These are phyloP conservation scores for Yueomyces sp. DNA, from an alignment of 805 yeast species.

Conservation along the genomic window DNA sequence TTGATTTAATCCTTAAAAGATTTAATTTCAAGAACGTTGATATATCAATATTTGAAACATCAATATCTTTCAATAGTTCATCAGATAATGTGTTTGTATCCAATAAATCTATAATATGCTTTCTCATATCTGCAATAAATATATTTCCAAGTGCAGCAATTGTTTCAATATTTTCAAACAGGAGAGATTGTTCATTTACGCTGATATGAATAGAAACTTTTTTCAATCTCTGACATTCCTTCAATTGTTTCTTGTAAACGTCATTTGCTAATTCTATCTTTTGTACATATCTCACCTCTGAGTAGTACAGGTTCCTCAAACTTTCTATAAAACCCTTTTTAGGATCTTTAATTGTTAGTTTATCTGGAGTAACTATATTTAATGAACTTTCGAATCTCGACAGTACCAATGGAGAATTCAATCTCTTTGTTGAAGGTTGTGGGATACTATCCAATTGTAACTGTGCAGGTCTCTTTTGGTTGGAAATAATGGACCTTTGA, in stretches of 20 bases:
- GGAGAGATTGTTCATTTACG: constrained; percentile 23
- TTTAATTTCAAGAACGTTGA: constrained; percentile 21
- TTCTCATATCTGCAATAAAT: constrained; percentile 8
- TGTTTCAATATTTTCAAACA: constrained; percentile 33
- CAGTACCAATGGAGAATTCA: constrained; percentile 23
- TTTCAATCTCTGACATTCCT: constrained; percentile 17
- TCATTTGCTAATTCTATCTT: constrained; percentile 19
- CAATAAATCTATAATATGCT: neutral
- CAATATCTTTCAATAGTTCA: neutral
- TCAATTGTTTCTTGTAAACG: constrained; percentile 24
- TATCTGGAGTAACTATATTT: no score
- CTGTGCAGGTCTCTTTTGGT: constrained; percentile 16
- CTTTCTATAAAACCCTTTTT: constrained; percentile 8
- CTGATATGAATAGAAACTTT: constrained; percentile 17
- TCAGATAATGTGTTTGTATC: neutral
- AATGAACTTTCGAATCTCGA: no score
- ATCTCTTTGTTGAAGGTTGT: constrained; percentile 13
- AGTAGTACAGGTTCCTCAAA: constrained; percentile 20
- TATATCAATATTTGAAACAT: constrained; percentile 10
- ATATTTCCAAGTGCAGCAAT: constrained; percentile 26
- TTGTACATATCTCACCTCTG: constrained; percentile 25
- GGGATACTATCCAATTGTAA: constrained; percentile 9
- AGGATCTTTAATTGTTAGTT: neutral
- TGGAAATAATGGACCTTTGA: neutral
- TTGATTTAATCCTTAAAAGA: constrained; percentile 22